These are phyloP conservation scores for Pachyrhizus erosus DNA, from an alignment of 306 rosid species.

Conservation along the genomic window DNA sequence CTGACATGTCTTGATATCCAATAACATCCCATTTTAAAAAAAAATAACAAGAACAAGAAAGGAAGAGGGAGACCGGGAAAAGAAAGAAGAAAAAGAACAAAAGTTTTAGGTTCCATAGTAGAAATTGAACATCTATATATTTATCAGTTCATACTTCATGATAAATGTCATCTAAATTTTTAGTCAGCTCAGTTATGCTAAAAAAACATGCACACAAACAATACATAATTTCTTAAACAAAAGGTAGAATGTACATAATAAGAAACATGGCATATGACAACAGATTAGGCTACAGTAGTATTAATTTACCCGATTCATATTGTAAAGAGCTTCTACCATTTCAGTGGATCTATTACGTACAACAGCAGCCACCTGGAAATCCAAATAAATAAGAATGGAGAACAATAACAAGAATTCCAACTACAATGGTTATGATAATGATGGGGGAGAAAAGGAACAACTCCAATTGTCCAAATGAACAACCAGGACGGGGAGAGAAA, in stretches of 20 bases:
- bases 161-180: not conserved
- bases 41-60: not conserved
- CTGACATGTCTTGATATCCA: constrained; percentile 1
- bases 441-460: not conserved
- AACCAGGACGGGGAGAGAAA: constrained; percentile 37
- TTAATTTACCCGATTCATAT: constrained; percentile 68
- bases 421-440: constrained; percentile 1
- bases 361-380: constrained; percentile 67
- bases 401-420: constrained; percentile 17
- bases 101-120: not conserved
- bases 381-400: constrained; percentile 43
- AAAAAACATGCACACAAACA: not conserved
- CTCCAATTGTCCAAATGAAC: constrained; percentile 14
- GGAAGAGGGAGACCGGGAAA: not conserved
- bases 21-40: not conserved
- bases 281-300: constrained; percentile 29
- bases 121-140: not conserved
- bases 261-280: not conserved
- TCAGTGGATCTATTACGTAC: constrained; percentile 67
- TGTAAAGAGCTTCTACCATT: constrained; percentile 89
- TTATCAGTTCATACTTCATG: constrained; percentile 6
- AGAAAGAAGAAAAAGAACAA: constrained; percentile 28
- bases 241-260: constrained; percentile 10
- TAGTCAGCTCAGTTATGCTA: not conserved
- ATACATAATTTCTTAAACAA: constrained; percentile 29